Evolutionary conservation across 495 filamentous ascomycete genomes (phyloP).

Genomic region (Neurospora sp.): DNA sequence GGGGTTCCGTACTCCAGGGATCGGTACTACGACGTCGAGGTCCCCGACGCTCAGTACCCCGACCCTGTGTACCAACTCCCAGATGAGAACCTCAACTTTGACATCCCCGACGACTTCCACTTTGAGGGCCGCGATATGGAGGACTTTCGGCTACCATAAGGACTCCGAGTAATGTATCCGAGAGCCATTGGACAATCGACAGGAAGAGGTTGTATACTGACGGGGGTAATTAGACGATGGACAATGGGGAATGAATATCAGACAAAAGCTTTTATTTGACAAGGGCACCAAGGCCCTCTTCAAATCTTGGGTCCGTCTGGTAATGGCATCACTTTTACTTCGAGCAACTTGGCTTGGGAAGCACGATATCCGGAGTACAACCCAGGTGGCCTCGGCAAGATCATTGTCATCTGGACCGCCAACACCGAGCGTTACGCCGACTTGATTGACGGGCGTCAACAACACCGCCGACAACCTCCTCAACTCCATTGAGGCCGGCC

Average conservation of each 20-base stretch:
- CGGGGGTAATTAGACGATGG: background rate
- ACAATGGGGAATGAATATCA: background rate
- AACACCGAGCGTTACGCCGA: slow-evolving; percentile 97
- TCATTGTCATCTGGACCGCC: slow-evolving; percentile 96
- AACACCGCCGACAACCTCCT: slow-evolving; percentile 93
- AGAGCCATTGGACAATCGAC: background rate
- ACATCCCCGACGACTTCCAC: background rate
- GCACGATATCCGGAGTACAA: background rate
- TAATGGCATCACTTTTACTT: background rate
- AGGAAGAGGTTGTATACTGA: background rate
- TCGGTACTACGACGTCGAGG: background rate
- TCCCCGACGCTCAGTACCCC: background rate
- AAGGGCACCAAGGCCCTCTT: background rate
- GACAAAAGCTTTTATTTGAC: background rate
- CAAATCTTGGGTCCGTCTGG: background rate
- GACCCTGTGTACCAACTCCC: background rate
- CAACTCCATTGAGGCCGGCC: slow-evolving; percentile 73
- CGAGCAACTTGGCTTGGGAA: background rate
- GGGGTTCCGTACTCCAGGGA: background rate
- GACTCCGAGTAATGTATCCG: background rate
- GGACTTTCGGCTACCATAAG: background rate
- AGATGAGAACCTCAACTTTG: background rate
- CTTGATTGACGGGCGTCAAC: slow-evolving; percentile 80
- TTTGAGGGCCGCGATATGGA: background rate
- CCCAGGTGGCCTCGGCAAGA: slow-evolving; percentile 64